phyloP scores from a whole-genome alignment of 2,329 filamentous ascomycete species.

The Nigrospora osmanthi region DNA sequence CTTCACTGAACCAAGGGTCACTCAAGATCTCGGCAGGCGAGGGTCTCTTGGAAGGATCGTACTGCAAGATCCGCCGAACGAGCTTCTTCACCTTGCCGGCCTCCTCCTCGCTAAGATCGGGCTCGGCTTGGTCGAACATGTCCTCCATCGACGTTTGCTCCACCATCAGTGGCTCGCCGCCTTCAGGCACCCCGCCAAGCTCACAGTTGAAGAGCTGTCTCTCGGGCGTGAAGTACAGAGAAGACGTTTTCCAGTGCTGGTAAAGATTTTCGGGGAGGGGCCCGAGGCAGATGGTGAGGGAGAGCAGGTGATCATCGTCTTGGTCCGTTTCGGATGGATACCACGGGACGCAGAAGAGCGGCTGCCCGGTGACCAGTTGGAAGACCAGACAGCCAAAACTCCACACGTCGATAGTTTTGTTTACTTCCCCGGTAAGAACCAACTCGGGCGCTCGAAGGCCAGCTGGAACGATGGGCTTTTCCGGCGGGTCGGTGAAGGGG shows the following conservation, averaged over 20 bases:
- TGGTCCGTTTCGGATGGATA: constrained; percentile 3
- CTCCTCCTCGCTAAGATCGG: constrained; percentile 15
- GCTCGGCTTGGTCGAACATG: constrained; percentile 13
- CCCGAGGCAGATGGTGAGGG: constrained; percentile 11
- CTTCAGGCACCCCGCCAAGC: constrained; percentile 13
- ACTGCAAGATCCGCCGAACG: constrained; percentile 21
- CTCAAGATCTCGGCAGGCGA: constrained; percentile 17
- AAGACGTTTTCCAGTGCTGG: constrained; percentile 14
- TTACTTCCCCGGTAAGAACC: constrained; percentile 13
- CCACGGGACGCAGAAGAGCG: constrained; percentile 15
- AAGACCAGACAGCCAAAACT: constrained; percentile 23
- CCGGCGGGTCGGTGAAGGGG: constrained; percentile 15
- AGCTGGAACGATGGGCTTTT: constrained; percentile 11
- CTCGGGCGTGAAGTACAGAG: constrained; percentile 16
- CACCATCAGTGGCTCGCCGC: constrained; percentile 13
- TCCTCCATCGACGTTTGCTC: constrained; percentile 16
- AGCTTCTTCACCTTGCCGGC: constrained; percentile 14
- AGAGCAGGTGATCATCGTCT: constrained; percentile 15
- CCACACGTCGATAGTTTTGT: constrained; percentile 18
- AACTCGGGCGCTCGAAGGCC: constrained; percentile 20
- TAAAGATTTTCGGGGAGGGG: constrained; percentile 11
- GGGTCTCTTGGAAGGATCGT: constrained; percentile 19
- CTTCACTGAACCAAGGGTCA: constrained; percentile 20
- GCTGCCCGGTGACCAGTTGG: constrained; percentile 19
- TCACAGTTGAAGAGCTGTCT: constrained; percentile 15